These are phyloP conservation scores for Glycyrrhiza uralensis DNA, from an alignment of 306 rosid genomes.

Conservation along the genomic window DNA sequence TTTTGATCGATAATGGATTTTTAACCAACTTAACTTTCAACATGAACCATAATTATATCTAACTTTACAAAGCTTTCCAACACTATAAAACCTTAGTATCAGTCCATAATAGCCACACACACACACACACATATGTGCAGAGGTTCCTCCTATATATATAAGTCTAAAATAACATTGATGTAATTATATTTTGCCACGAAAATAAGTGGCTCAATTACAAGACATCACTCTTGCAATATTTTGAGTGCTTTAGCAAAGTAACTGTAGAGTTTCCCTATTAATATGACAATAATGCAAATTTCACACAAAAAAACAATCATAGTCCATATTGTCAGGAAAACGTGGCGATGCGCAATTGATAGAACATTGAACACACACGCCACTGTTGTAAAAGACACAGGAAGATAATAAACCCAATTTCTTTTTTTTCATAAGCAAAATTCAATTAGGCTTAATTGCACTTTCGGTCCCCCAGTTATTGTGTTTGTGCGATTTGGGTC, in stretches of 20 bases:
- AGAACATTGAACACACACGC: background rate
- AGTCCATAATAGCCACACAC: background rate
- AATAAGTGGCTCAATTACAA: background rate
- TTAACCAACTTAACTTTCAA: background rate
- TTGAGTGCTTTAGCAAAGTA: background rate
- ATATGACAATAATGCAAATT: background rate
- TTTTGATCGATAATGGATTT: background rate
- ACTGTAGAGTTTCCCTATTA: slow-evolving; percentile 29
- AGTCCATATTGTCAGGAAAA: slow-evolving; percentile 9
- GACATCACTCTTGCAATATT: background rate
- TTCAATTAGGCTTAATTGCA: too few species aligned
- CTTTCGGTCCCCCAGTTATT: too few species aligned
- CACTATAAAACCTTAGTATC: background rate
- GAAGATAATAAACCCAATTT: background rate
- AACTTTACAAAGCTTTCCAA: background rate
- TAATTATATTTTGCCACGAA: background rate
- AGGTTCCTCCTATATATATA: background rate
- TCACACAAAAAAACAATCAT: slow-evolving; percentile 9
- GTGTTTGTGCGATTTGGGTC: too few species aligned
- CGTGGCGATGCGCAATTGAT: background rate
- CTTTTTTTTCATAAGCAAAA: too few species aligned
- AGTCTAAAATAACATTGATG: background rate
- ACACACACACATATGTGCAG: too few species aligned
- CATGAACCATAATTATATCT: background rate
- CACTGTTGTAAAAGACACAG: background rate